Percentiles rank a stretch among this genome's conserved stretches.
phyloP scores from a whole-genome alignment of 495 filamentous ascomycete species.

The Talaromyces liani region DNA sequence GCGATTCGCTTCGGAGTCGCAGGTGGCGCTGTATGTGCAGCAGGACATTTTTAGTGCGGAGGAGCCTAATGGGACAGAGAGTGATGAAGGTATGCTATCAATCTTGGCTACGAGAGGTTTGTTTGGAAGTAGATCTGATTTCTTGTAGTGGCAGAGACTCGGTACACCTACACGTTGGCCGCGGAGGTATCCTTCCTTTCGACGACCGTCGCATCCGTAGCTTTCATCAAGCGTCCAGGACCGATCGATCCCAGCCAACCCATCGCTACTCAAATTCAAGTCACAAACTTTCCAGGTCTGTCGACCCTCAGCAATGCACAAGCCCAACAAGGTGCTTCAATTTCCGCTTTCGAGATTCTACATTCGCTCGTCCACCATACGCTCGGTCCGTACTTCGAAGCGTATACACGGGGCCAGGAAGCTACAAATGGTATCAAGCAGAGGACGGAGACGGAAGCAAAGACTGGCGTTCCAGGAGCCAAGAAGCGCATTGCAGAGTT shows the following conservation, averaged over 20 bases:
- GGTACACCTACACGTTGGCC: constrained; percentile 70
- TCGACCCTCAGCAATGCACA: constrained; percentile 54
- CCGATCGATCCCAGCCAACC: constrained; percentile 75
- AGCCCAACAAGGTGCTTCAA: constrained; percentile 57
- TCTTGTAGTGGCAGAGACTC: constrained; percentile 19
- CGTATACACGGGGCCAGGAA: constrained; percentile 80
- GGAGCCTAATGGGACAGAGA: constrained; percentile 39
- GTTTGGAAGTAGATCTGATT: not conserved
- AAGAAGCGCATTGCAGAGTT: constrained; percentile 94
- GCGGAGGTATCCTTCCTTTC: constrained; percentile 73
- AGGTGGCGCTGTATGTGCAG: constrained; percentile 81
- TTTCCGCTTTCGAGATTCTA: constrained; percentile 84
- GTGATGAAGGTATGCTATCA: constrained; percentile 32
- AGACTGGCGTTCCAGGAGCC: constrained; percentile 90
- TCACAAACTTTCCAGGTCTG: constrained; percentile 81
- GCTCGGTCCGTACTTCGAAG: constrained; percentile 91
- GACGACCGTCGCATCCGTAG: constrained; percentile 74
- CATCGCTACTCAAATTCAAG: constrained; percentile 77
- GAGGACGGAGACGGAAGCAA: constrained; percentile 74
- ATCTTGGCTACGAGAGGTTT: not conserved
- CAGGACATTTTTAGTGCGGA: constrained; percentile 65
- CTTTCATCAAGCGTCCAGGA: constrained; percentile 79
- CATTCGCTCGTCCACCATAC: constrained; percentile 83
- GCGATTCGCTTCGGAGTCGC: constrained; percentile 80
- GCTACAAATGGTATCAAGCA: constrained; percentile 53